Conservation (phyloP, 2,329 filamentous ascomycete genomes). For the Camillea tinctor region DNA sequence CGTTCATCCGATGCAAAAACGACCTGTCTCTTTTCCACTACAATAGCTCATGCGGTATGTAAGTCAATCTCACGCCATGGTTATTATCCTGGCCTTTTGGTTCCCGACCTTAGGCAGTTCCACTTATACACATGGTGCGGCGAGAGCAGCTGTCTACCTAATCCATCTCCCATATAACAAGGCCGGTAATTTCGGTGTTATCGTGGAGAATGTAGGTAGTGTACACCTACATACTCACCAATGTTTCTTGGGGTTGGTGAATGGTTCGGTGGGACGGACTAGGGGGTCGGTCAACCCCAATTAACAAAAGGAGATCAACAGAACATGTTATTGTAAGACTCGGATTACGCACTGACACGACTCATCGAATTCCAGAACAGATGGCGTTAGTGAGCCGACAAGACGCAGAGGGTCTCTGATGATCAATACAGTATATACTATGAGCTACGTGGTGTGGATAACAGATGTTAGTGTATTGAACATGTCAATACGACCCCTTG, state of each 20-base stretch:
- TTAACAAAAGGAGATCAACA: neutral
- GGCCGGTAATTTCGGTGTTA: neutral
- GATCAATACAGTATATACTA: neutral
- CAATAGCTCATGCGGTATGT: neutral
- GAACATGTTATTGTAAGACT: neutral
- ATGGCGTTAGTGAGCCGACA: neutral
- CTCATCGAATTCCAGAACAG: neutral
- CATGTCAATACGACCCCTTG: neutral
- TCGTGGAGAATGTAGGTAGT: neutral
- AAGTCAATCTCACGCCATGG: neutral
- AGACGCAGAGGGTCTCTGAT: neutral
- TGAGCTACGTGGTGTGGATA: neutral
- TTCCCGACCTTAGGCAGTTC: neutral
- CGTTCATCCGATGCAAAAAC: neutral
- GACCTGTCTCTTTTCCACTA: neutral
- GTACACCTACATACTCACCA: neutral
- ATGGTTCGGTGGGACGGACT: neutral
- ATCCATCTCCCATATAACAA: neutral
- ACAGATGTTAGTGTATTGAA: neutral
- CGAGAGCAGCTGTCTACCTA: neutral
- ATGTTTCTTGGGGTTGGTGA: neutral
- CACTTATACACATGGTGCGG: neutral
- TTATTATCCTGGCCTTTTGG: neutral
- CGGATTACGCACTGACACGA: neutral
- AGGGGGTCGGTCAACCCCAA: neutral